Percentiles rank a stretch among this genome's conserved stretches.
Conservation (phyloP, 2,329 filamentous ascomycete genomes). For the Elsinoe fawcettii region DNA sequence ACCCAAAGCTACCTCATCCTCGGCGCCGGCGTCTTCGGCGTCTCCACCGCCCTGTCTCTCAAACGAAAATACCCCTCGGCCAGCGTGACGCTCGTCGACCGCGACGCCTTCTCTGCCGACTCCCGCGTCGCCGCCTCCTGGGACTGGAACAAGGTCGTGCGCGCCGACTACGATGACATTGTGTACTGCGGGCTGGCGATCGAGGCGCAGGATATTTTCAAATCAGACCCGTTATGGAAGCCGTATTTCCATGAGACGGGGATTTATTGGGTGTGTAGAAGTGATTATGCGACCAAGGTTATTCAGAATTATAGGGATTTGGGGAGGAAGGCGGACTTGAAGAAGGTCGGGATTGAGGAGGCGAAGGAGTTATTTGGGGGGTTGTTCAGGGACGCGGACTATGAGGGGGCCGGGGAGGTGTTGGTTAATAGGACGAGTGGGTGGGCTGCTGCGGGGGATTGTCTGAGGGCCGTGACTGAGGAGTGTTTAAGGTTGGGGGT, state of each 20-base stretch:
- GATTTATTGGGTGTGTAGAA: conserved; percentile 42
- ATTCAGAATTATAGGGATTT: conserved; percentile 45
- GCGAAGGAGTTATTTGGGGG: conserved; percentile 50
- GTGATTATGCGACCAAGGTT: conserved; percentile 42
- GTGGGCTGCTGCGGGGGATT: conserved; percentile 56
- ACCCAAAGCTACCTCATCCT: conserved; percentile 26
- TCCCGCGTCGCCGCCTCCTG: conserved; percentile 52
- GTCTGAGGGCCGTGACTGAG: conserved; percentile 48
- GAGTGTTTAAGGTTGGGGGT: conserved; percentile 49
- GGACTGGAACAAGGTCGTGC: conserved; percentile 67
- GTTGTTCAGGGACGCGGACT: conserved; percentile 54
- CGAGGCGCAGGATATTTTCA: conserved; percentile 58
- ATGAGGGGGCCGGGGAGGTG: conserved; percentile 51
- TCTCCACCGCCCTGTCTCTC: conserved; percentile 34
- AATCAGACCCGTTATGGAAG: conserved; percentile 48
- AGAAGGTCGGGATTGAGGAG: conserved; percentile 44
- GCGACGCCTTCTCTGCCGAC: conserved; percentile 28
- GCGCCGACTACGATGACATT: conserved; percentile 59
- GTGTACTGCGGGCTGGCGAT: conserved; percentile 58
- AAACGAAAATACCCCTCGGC: conserved; percentile 36
- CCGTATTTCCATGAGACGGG: conserved; percentile 46
- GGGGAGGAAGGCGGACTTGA: conserved; percentile 40
- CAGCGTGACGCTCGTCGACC: conserved; percentile 35
- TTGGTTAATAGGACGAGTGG: conserved; percentile 54
- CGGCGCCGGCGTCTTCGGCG: conserved; percentile 34